phyloP scores from a whole-genome alignment of 768 basidiomycete species.

The Jaapia argillacea region DNA sequence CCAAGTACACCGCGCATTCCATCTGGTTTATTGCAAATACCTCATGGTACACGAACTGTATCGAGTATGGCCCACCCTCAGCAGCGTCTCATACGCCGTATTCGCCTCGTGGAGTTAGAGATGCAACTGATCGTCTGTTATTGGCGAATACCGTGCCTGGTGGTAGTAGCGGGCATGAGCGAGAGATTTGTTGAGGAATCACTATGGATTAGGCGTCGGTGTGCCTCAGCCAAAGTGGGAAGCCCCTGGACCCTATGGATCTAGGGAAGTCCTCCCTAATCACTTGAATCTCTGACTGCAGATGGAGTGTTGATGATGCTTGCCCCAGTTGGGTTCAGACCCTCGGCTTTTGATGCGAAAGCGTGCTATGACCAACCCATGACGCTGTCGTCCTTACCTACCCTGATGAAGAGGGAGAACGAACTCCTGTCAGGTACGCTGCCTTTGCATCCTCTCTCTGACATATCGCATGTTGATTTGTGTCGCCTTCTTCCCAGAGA shows the following conservation, averaged over 20 bases:
- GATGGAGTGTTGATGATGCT: background rate
- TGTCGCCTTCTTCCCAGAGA: conserved; percentile 62
- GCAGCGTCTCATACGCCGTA: too few species aligned
- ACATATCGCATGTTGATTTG: background rate
- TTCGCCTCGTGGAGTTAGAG: too few species aligned
- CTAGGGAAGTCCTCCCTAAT: conserved; percentile 38
- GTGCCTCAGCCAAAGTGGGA: conserved; percentile 52
- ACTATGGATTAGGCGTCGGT: conserved; percentile 78
- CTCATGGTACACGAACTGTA: too few species aligned
- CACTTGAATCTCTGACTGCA: background rate
- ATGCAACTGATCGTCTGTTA: too few species aligned
- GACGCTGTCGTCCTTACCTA: conserved; percentile 65
- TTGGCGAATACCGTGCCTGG: too few species aligned
- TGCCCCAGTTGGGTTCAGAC: conserved; percentile 32
- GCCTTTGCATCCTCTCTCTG: conserved; percentile 2
- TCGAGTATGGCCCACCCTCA: too few species aligned
- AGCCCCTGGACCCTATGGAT: conserved; percentile 69
- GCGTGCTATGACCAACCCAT: conserved; percentile 82
- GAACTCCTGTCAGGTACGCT: conserved; percentile 61
- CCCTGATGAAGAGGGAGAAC: conserved; percentile 71
- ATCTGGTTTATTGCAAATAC: too few species aligned
- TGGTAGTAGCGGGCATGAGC: too few species aligned
- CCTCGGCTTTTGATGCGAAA: conserved; percentile 78
- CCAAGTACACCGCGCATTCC: too few species aligned
- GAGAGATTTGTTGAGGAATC: conserved; percentile 70